These are phyloP conservation scores for Alternaria hordeiaustralica DNA, from an alignment of 2,329 filamentous ascomycete genomes.

Conservation along the genomic window DNA sequence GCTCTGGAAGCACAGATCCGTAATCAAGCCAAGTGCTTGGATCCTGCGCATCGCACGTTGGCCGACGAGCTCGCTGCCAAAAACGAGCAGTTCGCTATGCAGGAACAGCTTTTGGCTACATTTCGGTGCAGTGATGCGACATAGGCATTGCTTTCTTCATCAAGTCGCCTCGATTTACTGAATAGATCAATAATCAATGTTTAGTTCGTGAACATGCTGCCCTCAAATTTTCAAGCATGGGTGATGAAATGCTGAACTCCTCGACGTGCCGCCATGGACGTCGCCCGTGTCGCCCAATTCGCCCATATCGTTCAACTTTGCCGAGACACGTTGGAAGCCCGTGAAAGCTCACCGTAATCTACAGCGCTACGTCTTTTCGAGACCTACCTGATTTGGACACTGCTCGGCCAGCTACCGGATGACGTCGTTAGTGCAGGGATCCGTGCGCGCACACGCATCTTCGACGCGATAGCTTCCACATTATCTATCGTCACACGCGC, in stretches of 20 bases:
- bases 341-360: too few relatives aligned
- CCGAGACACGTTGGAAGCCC: too few relatives aligned
- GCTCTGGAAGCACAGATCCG: neutral
- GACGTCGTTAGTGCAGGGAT: slow-evolving; percentile 1
- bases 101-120: slow-evolving; percentile 1
- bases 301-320: too few relatives aligned
- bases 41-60: slow-evolving; percentile 9
- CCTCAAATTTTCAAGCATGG: too few relatives aligned
- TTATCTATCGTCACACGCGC: neutral
- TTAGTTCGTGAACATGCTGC: too few relatives aligned
- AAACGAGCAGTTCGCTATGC: slow-evolving; percentile 7
- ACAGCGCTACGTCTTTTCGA: too few relatives aligned
- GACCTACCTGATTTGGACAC: too few relatives aligned
- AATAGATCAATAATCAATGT: too few relatives aligned
- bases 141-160: neutral
- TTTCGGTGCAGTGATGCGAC: neutral
- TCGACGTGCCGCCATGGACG: too few relatives aligned
- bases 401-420: neutral
- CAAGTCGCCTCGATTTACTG: neutral
- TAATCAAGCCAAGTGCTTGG: neutral
- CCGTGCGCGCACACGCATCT: neutral
- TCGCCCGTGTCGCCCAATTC: too few relatives aligned
- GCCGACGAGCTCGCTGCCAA: slow-evolving; percentile 18
- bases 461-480: neutral
- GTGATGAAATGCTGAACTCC: too few relatives aligned